Evolutionary conservation across 805 yeast genomes (phyloP), one percentile per base, ranked within the genome.

Genomic region (Nakazawaea anatomiae): DNA sequence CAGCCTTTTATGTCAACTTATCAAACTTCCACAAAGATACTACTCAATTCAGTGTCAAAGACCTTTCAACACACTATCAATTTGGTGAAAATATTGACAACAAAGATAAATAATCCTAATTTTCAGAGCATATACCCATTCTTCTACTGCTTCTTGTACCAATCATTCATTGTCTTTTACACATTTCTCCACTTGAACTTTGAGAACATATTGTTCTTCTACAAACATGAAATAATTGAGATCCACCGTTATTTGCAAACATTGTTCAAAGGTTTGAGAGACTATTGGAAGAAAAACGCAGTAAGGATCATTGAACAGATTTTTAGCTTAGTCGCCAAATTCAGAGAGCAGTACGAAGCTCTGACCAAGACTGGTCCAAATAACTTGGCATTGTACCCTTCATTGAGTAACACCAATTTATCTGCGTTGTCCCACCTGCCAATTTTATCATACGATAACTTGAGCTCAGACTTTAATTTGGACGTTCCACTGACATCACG

Each of bases 151-250:
- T 77, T 75, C 48, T 62, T 76, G 9, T 76, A 76, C 58, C 82
- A 77, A 57, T 79, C 81, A 2, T 65, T 77, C 47, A 74, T 78
- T 49, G 80, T 77, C 27, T 67, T 73, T 27, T 77, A 72, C 62
- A 76, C 80, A 0, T 60, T 77, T 54, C 60, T 78, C 56, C 78
- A 75, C 57, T 62, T 72, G 48, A 73, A 73, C 28, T 71, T 64
- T 48, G 64, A 64, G 14, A 67, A 65, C 34, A 51, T 51, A 38
- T 52, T 67, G 43, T 49, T 56, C 1, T 53, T 58, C 6, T 58
- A 61, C 46, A 60, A 60, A 36, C 57, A 58, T 40, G 63, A 59
- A 44, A 59, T 67, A 44, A 54, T 58, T 3, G 47, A 39, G 7
- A 58, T 63, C 9, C 60, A 63, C 47, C 55, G 58, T 11, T 54